phyloP scores from a whole-genome alignment of 73 alveolate genomes.

The Tetrahymena thermophila region DNA sequence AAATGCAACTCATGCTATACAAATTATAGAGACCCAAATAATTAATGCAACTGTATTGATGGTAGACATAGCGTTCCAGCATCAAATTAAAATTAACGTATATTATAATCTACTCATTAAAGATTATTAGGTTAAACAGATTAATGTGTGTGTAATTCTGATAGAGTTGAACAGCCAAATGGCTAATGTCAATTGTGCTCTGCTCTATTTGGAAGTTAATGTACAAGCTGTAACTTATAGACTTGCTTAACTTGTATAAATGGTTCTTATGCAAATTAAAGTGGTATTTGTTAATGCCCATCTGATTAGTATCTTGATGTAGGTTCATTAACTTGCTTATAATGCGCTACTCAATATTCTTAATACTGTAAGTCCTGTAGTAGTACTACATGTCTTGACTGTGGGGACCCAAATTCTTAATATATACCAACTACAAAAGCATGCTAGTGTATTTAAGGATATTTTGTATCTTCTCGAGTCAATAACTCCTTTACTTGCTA shows the following conservation, averaged over 20 bases:
- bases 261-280: not conserved
- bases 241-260: not conserved
- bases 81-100: not conserved
- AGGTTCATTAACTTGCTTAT: not conserved
- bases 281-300: not conserved
- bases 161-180: not conserved
- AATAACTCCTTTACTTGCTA: not conserved
- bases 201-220: not conserved
- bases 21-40: not conserved
- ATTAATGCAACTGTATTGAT: not conserved
- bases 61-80: not conserved
- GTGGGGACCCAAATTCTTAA: not conserved
- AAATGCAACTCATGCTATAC: not conserved
- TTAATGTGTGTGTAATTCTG: not conserved
- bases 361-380: not conserved
- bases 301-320: not conserved
- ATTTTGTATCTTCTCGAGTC: not conserved
- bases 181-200: not conserved
- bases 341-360: not conserved
- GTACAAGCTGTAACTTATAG: not conserved
- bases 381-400: not conserved
- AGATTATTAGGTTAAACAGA: not conserved
- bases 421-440: not conserved
- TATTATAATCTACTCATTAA: not conserved
- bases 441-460: not conserved